Percentiles rank a stretch among this genome's conserved stretches.
Conservation (phyloP, 2,329 filamentous ascomycete species). For the Reticulascus tulasneorum region DNA sequence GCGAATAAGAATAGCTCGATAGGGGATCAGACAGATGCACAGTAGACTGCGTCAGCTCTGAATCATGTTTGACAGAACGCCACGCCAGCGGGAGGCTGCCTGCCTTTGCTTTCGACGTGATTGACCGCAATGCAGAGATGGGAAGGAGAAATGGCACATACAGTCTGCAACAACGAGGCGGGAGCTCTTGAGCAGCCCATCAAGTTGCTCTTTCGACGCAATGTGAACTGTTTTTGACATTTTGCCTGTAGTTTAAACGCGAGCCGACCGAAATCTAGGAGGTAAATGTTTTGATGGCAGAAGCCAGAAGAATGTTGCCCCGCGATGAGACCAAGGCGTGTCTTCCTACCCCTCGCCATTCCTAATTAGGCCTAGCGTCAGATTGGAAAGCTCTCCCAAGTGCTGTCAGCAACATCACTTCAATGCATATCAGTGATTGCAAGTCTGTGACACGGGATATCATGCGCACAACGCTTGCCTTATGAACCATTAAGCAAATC, state of each 20-base stretch:
- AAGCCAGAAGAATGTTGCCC: conserved; percentile 11
- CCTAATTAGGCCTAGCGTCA: conserved; percentile 6
- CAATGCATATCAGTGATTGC: too few relatives aligned
- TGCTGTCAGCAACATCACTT: too few relatives aligned
- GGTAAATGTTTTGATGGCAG: conserved; percentile 8
- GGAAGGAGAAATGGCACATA: conserved; percentile 50
- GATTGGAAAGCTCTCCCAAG: too few relatives aligned
- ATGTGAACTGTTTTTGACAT: conserved; percentile 24
- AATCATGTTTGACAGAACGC: too few relatives aligned
- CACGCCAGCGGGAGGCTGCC: too few relatives aligned
- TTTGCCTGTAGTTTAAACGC: conserved; percentile 20
- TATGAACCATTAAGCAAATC: too few relatives aligned
- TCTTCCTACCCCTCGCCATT: conserved; percentile 13
- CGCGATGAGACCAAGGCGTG: conserved; percentile 1
- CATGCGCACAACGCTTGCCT: too few relatives aligned
- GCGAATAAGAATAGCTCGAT: too few relatives aligned
- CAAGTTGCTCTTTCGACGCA: conserved; percentile 59
- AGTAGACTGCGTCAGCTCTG: too few relatives aligned
- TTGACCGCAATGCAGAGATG: conserved; percentile 20
- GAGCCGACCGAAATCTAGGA: background rate
- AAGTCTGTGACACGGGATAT: too few relatives aligned
- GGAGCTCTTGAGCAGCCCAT: conserved; percentile 63
- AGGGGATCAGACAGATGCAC: too few relatives aligned
- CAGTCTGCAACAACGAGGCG: conserved; percentile 84
- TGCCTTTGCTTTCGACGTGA: conserved; percentile 17